A percentile compares a stretch with the other conserved stretches of the same genome.
phyloP scores from a whole-genome alignment of 805 yeast genomes.

The Tetrapisispora namnaoensis region DNA sequence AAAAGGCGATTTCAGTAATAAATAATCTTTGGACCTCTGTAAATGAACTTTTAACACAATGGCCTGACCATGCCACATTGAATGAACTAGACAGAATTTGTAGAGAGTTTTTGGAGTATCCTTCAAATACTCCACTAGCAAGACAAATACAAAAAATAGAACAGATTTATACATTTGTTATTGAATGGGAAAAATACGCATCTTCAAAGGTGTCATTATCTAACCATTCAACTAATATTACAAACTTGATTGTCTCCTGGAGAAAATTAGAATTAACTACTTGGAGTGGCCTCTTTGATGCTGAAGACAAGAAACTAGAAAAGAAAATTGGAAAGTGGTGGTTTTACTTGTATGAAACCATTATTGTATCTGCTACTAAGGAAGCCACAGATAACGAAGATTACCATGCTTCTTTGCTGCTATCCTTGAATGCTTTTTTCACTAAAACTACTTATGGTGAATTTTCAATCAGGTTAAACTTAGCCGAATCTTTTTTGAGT shows the following conservation, averaged over 20 bases:
- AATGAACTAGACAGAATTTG: conserved; percentile 55
- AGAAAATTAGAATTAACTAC: conserved; percentile 76
- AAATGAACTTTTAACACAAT: conserved; percentile 42
- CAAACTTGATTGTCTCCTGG: conserved; percentile 77
- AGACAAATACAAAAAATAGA: conserved; percentile 73
- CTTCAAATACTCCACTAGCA: conserved; percentile 65
- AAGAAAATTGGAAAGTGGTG: conserved; percentile 70
- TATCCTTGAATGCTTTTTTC: conserved; percentile 65
- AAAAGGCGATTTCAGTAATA: conserved; percentile 44
- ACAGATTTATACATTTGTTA: conserved; percentile 68
- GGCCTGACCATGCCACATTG: conserved; percentile 95
- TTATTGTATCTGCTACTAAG: conserved; percentile 36
- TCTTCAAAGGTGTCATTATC: conserved; percentile 62
- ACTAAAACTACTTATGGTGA: conserved; percentile 75
- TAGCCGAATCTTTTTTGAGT: conserved; percentile 53
- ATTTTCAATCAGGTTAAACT: conserved; percentile 44
- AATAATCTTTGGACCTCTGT: conserved; percentile 38
- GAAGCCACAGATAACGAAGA: conserved; percentile 22
- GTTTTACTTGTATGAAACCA: conserved; percentile 79
- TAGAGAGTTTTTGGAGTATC: conserved; percentile 52
- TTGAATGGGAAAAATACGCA: conserved; percentile 94
- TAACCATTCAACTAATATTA: conserved; percentile 44
- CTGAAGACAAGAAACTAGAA: conserved; percentile 45
- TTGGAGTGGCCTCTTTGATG: conserved; percentile 67
- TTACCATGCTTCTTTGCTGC: conserved; percentile 26